Percentiles rank a stretch among this genome's conserved stretches.
These are phyloP conservation scores for Phytophthora pisi DNA, from an alignment of 352 stramenopile genomes.

Conservation along the genomic window DNA sequence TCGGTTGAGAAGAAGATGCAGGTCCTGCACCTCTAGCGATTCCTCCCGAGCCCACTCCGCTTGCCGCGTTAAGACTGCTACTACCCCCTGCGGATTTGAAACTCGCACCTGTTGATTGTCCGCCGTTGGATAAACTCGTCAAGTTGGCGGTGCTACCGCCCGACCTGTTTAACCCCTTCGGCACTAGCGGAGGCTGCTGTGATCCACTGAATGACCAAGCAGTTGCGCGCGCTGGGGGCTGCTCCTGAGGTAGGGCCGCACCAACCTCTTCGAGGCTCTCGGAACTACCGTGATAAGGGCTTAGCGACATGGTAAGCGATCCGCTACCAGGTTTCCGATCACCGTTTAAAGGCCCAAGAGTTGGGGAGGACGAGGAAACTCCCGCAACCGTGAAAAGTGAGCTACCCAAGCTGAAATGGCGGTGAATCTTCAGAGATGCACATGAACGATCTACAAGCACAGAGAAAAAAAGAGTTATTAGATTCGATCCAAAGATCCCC, in stretches of 20 bases:
- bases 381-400: slow-evolving; percentile 70
- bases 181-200: slow-evolving; percentile 42
- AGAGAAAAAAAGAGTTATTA: slow-evolving; percentile 4
- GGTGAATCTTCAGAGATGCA: slow-evolving; percentile 82
- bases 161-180: slow-evolving; percentile 35
- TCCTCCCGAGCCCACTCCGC: slow-evolving; percentile 13
- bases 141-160: slow-evolving; percentile 33
- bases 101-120: slow-evolving; percentile 12
- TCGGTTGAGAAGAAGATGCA: slow-evolving; percentile 31
- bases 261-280: slow-evolving; percentile 27
- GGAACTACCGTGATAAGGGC: slow-evolving; percentile 30
- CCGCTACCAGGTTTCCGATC: slow-evolving; percentile 32
- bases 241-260: slow-evolving; percentile 18
- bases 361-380: slow-evolving; percentile 27
- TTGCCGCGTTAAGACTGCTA: slow-evolving; percentile 35
- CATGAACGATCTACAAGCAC: slow-evolving; percentile 71
- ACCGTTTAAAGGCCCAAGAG: slow-evolving; percentile 17
- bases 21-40: slow-evolving; percentile 26
- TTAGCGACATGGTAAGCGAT: slow-evolving; percentile 29
- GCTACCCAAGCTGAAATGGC: slow-evolving; percentile 61
- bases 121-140: slow-evolving; percentile 21
- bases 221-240: slow-evolving; percentile 25
- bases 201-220: slow-evolving; percentile 36
- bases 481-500: neutral
- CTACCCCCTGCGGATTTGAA: slow-evolving; percentile 30